Base-by-base conservation (phyloP, 31 red algal genomes). In the Porphyra umbilicalis region DNA sequence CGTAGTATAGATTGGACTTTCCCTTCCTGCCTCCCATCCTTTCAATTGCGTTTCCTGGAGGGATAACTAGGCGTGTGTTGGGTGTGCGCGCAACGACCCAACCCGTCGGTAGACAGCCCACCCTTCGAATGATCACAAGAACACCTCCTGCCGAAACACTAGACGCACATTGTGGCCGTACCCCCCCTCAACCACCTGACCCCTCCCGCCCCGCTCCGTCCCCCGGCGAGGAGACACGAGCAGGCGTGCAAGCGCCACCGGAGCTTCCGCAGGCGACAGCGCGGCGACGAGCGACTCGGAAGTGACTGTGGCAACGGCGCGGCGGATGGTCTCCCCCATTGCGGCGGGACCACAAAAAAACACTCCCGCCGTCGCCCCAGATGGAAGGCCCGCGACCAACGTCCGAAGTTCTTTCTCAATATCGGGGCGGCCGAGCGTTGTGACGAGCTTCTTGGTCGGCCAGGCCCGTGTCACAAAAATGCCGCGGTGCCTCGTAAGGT, bases 291-390 rank as follows among this genome's bases (percentile, higher is more conserved):
- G 90, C 68, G 88, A 90, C 79, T 94, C 90, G 7, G 88, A 83
- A 87, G 90, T 94, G 8, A 88, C 92, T 0, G 76, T 44, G 84
- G 87, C 87, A 25, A 83, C 89, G n/a, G 93, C 88, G 35, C 81
- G 33, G 76, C 91, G 88, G 38, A 97, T 90, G 15, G 83, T 80
- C 75, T 84, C 81, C 35, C 85, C 95, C 88, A 97, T 91, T 39
- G 81, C 76, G 9, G 79, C 36, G 68, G 95, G 88, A 5, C 95
- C 95, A 79, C 95, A 97, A 82, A 93, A 93, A 82, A 97, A 97
- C 42, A 97, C 95, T 3, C 95, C 95, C 38, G 91, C 80, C 32
- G 88, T 85, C 25, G 78, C 85, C 38, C 88, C 88, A 30, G 84
- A 87, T 40, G 82, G 89, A 25, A 88, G 87, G 13, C 85, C 81